Evolutionary conservation across 1,284 basidiomycete species (phyloP).

Genomic region (Malassezia obtusa): DNA sequence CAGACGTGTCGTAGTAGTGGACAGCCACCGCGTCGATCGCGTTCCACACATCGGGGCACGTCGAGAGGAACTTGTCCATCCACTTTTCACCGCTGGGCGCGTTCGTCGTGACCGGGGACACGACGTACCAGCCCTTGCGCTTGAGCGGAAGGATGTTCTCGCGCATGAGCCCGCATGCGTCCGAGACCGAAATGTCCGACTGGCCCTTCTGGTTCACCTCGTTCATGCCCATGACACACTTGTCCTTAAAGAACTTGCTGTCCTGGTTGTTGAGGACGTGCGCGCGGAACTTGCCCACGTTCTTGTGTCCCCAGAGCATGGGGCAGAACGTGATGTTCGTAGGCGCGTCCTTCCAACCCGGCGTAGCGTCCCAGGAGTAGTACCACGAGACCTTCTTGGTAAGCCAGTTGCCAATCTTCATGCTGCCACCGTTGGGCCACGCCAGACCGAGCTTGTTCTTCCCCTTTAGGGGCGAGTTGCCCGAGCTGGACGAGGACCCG

Average conservation of each 20-base stretch:
- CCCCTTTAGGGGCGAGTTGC: background rate
- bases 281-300: conserved; percentile 23
- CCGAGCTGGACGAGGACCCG: background rate
- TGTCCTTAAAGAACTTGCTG: conserved; percentile 26
- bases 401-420: conserved; percentile 29
- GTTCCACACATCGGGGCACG: conserved; percentile 26
- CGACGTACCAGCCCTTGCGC: conserved; percentile 31
- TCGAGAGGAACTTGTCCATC: conserved; percentile 27
- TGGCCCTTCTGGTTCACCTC: conserved; percentile 38
- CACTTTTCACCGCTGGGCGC: conserved; percentile 26
- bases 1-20: conserved; percentile 35
- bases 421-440: conserved; percentile 32
- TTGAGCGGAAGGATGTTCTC: conserved; percentile 31
- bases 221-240: conserved; percentile 39
- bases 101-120: conserved; percentile 33
- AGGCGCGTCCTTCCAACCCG: conserved; percentile 25
- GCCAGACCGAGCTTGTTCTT: conserved; percentile 28
- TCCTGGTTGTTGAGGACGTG: conserved; percentile 26
- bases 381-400: conserved; percentile 29
- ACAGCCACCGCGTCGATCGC: conserved; percentile 34
- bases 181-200: conserved; percentile 24
- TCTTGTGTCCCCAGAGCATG: conserved; percentile 39
- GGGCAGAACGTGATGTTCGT: conserved; percentile 34
- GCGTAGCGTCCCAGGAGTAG: conserved; percentile 32
- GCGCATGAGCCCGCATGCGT: conserved; percentile 30